Conservation (phyloP, 225 moss, liverwort and hornwort genomes). For the Rhytidiadelphus loreus region DNA sequence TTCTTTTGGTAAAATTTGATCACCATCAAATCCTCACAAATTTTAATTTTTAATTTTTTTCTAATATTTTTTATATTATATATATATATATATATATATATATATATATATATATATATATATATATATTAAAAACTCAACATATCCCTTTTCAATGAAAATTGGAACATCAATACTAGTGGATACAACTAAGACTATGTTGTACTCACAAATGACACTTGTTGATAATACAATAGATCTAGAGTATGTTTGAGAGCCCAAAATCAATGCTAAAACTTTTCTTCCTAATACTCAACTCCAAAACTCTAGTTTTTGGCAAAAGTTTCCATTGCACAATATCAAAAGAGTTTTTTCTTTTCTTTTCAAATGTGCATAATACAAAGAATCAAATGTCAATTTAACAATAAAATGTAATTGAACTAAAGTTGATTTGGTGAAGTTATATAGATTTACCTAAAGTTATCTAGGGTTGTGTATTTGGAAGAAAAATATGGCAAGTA, state of each 20-base stretch:
- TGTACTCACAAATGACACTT: neutral
- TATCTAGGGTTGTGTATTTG: neutral
- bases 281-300: fast-evolving
- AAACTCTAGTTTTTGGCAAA: fast-evolving
- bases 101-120: no score
- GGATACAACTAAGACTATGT: fast-evolving
- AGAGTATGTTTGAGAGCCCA: fast-evolving
- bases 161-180: fast-evolving
- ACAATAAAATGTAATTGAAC: no score
- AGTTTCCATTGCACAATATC: neutral
- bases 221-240: neutral
- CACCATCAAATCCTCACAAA: neutral
- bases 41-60: neutral
- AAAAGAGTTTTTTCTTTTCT: neutral
- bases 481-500: constrained; percentile 5
- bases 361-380: neutral
- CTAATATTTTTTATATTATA: no score
- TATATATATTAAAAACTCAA: neutral
- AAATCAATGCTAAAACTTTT: fast-evolving
- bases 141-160: neutral
- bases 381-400: neutral
- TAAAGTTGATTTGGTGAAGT: neutral
- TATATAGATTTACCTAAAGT: neutral
- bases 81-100: no score
- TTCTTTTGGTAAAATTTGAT: neutral